Base-by-base conservation (phyloP, 2,329 filamentous ascomycete genomes). In the Pezizomycotina sp. region DNA sequence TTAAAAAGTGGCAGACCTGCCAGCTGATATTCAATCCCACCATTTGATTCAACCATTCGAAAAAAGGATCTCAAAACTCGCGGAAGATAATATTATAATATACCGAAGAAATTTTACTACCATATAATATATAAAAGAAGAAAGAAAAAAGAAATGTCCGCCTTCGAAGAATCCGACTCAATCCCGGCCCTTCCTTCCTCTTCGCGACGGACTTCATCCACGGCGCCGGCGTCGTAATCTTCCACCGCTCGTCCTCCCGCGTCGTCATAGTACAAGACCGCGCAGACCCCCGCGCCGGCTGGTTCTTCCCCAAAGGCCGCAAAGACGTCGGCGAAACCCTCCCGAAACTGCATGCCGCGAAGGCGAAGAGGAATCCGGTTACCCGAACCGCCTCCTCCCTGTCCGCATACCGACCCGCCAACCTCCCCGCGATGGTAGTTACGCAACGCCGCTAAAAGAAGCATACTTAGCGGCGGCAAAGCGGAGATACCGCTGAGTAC, bases 301-400 rank as follows among this genome's bases (percentile, higher is more conserved):
- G 38, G 34, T 42, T 45, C n/a, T 15, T 45, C 5, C 43, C 43
- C 4, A 41, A 42, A 12, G 43, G 43, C 19, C 32, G 43, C 13
- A 32, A 32, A 26, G 43, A 45, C 12, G 26, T 38, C 21, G 43
- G 43, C 13, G 43, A 45, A 16, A 35, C 26, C 2, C 26, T 45
- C 34, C 40, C 18, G 27, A 34, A 6, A 25, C 38, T 2, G 43
- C 38, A 8, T 19, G 42, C 4, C 25, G 43, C 5, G 43, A 45
- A 21, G 43, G 38, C 14, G 35, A 42, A 28, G 43, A 45, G 42
- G 43, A 45, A 33, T 35, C 36, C 24, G 41, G 41, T 12, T 43
- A 43, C 18, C 41, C 41, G 4, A 38, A 36, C 29, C 26, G 31
- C 27, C 36, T 43, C 6, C 41, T 43, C 10, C 41, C 41, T 9